Evolutionary conservation across 257 asterid species (phyloP), one percentile per base, ranked within the genome.

Genomic region (Solanum sejunctum): DNA sequence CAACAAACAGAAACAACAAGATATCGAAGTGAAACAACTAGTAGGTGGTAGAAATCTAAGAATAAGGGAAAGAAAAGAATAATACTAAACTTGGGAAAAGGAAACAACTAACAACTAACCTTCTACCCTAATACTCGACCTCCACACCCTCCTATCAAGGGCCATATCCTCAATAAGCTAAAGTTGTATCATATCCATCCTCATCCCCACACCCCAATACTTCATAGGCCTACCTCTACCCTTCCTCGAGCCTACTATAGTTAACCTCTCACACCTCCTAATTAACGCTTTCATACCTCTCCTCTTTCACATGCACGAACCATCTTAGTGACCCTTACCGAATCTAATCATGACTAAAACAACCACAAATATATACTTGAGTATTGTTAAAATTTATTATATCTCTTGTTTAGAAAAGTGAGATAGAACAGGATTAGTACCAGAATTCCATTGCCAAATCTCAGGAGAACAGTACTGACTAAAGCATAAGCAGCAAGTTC

Each of bases 401-500:
- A 10, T 15, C 36, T 69, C 77, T 69, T 36, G 51, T 17, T 39
- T 41, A 71, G 80, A 71, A 41, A 71, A 71, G 80, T 71, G 80
- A 71, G 12, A 49, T 8, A 10, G 18, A 23, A 17, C 16, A 58
- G 41, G 15, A 47, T 10, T 10, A 47, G 39, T 85, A 88, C 91
- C 92, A 89, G 78, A 41, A 92, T 85, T 77, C 95, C 92, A 79
- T 90, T 90, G 56, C 88, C 90, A 41, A 92, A 90, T 52, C 95
- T 87, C 60, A 88, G 78, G 56, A 89, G 78, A 49, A 92, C 91
- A 10, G 92, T 89, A 61, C 81, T 88, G 17, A 92, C 92, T n/a
- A 92, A 84, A 2, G 94, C 90, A 69, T 85, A 92, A 16, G 93
- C 94, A 32, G 94, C 94, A 8, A 92, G 88, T 54, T 92, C 91